These are phyloP conservation scores for Cydonia oblonga DNA, from an alignment of 331 rosid genomes.

Conservation along the genomic window DNA sequence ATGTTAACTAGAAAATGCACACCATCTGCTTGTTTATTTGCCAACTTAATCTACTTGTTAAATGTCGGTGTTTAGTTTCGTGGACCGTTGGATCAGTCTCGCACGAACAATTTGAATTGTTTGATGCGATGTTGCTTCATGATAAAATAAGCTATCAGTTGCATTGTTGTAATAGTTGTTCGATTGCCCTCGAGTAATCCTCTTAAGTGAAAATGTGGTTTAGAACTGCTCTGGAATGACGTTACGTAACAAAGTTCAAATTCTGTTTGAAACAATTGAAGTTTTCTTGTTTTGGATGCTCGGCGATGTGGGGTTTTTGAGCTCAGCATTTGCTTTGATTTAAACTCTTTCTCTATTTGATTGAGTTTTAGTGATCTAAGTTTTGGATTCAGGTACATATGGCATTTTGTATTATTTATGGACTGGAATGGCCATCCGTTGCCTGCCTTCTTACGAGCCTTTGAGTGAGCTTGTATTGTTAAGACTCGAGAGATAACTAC, in stretches of 20 bases:
- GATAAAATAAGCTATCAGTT: not conserved
- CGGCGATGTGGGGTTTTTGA: not conserved
- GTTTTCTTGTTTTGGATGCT: not conserved
- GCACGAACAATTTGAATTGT: not conserved
- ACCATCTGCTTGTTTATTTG: not conserved
- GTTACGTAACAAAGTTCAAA: not conserved
- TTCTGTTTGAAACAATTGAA: not conserved
- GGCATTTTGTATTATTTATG: not conserved
- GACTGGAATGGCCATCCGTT: not conserved
- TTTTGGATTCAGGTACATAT: not conserved
- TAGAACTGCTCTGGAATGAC: not conserved
- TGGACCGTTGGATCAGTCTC: not conserved
- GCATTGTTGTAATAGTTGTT: not conserved
- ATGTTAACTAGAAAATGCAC: not conserved
- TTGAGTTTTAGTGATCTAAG: not conserved
- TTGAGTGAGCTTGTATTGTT: not conserved
- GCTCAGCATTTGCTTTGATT: not conserved
- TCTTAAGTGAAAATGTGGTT: not conserved
- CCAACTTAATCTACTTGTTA: not conserved
- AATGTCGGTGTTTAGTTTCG: not conserved
- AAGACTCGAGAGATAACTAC: not conserved
- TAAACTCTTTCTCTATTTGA: not conserved
- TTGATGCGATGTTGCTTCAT: not conserved
- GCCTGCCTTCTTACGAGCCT: not conserved
- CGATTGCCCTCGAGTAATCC: not conserved